Base-by-base conservation (phyloP, 2,329 filamentous ascomycete genomes). In the Colletotrichum abscissum region DNA sequence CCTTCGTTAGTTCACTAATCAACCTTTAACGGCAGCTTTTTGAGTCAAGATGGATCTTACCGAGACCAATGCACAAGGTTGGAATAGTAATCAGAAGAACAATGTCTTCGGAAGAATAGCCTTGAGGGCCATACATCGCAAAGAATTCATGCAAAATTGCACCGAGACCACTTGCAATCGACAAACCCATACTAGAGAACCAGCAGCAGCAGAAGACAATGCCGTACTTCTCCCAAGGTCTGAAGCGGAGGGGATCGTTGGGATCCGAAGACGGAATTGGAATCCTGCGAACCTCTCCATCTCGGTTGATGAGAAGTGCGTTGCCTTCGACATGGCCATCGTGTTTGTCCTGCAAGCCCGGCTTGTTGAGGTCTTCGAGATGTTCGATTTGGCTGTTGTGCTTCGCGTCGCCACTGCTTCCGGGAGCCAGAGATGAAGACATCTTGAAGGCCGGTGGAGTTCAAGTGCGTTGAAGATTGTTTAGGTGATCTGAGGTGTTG, bases 151-250 rank as follows among this genome's bases (percentile, higher is more conserved):
- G 76, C 12, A 84, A 76, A 38, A 84, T 81, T 0, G 81, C 76
- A 3, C 83, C 87, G 5, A 89, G 81, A 68, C 87, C 87, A 78
- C 87, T 86, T 57, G 88, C 83, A 62, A 89, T 83, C 52, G 87
- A 86, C 83, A 89, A 69, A 2, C 76, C 76, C 70, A 79, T 78
- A 59, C 80, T 77, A 3, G 74, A 78, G 65, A 79, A 81, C 78
- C 79, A 80, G 66, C 80, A 81, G 67, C 78, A 80, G 55, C 76
- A 72, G 16, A 75, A 55, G 1, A 77, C 65, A 12, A 78, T 68
- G 52, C 64, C 74, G 6, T 74, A 68, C 58, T 79, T 79, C 56
- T 76, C 70, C 77, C 78, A 80, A 54, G 42, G 38, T 16, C 67
- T 57, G 62, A 76, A 77, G 42, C 79, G 78, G 16, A 80, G 76